Evolutionary conservation across 1,139 yeast genomes (phyloP), one percentile per base, ranked within the genome.

Genomic region (Petasospora rhodanensis): DNA sequence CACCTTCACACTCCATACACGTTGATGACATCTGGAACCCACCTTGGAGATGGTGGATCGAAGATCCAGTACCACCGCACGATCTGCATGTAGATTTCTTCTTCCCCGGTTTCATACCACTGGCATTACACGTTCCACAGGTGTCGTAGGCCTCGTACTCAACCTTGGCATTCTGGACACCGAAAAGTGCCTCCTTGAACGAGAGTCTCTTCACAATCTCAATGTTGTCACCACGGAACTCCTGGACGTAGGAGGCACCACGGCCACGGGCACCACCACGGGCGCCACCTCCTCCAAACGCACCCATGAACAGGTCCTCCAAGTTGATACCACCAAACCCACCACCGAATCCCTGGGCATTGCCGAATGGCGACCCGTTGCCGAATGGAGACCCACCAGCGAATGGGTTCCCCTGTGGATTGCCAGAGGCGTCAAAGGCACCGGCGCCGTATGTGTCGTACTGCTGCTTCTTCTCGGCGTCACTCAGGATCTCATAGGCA

Each of bases 21-120:
- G 96, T 86, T 4, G 95, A 79, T 3, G 95, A 79, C 96, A 93
- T 87, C 52, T 89, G 96, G 74, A 91, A 93, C 0, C 97, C 97
- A 8, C 95, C 96, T 48, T 79, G 80, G 57, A 87, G 72, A 37
- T 76, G 67, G 52, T 89, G 96, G 15, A 89, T 83, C 16, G 83
- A 76, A 29, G 89, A 82, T 7, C 99, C 99, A 0, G 95, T 74
- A 38, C 99, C 99, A 38, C 87, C 89, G 66, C 99, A 91, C 4
- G 85, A 65, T 3, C 76, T 66, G 68, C 98, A 91, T 0, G 95
- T 84, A 14, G 77, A 65, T 56, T 85, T 83, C 56, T 76, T 71
- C 42, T 78, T 79, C 15, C 93, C 93, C 6, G 68, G 54, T 56
- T 89, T 85, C 61, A 91, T 61, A 4, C 99, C 99, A 17, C 81